phyloP scores from a whole-genome alignment of 306 rosid genomes.

The Myrica gale region DNA sequence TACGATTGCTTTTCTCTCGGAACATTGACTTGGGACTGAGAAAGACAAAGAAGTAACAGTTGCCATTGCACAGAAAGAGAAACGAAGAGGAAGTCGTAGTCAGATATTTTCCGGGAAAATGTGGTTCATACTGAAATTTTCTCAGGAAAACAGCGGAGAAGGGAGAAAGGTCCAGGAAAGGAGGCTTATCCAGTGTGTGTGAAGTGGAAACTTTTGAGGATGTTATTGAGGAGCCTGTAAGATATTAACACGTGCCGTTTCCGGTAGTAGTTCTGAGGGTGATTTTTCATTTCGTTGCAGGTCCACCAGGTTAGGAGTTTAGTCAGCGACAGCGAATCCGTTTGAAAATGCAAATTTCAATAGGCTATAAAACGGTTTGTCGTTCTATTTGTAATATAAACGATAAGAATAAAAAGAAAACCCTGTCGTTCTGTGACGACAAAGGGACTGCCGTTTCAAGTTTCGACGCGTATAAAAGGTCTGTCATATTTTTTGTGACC shows the following conservation, averaged over 20 bases:
- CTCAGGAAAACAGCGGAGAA: constrained; percentile 2
- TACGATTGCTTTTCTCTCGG: constrained; percentile 38
- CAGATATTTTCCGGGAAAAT: constrained; percentile 34
- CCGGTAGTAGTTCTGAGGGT: not conserved
- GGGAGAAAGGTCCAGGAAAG: no score
- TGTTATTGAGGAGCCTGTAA: constrained; percentile 23
- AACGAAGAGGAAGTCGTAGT: not conserved
- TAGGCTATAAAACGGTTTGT: no score
- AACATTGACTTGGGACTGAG: constrained; percentile 52
- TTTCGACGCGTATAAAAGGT: no score
- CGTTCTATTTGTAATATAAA: no score
- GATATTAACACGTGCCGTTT: constrained; percentile 35
- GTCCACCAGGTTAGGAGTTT: not conserved
- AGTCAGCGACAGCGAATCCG: not conserved
- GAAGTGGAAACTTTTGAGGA: constrained; percentile 23
- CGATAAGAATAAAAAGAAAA: no score
- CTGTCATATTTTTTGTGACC: no score
- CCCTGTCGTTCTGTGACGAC: no score
- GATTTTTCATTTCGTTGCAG: not conserved
- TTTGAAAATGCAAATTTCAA: no score
- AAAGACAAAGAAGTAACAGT: constrained; percentile 67
- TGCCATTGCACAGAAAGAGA: constrained; percentile 45
- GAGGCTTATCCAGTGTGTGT: constrained; percentile 68
- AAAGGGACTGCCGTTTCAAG: no score
- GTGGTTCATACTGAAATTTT: constrained; percentile 19